A percentile compares a stretch with the other conserved stretches of the same genome.
Evolutionary conservation across 2,329 filamentous ascomycete genomes (phyloP).

Genomic region (Blastomyces emzantsi): DNA sequence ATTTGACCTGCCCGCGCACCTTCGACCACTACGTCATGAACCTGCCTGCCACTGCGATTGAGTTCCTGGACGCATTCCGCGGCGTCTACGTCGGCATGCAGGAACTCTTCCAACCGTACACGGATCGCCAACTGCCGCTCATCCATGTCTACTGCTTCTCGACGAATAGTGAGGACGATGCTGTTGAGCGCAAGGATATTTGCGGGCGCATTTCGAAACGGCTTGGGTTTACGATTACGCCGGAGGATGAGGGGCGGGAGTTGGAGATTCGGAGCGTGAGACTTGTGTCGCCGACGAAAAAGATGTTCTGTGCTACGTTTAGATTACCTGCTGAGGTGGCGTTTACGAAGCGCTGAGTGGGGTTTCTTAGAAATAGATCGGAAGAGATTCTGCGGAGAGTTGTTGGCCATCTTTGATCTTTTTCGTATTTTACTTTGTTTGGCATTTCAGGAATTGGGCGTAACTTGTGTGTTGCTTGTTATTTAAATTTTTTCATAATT

Average conservation of each 20-base stretch:
- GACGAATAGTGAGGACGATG: conserved; percentile 67
- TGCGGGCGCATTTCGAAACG: conserved; percentile 57
- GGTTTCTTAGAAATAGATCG: not conserved
- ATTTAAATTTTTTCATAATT: not conserved
- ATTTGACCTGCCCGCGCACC: conserved; percentile 48
- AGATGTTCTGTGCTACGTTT: conserved; percentile 95
- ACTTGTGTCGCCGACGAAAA: conserved; percentile 85
- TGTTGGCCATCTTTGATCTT: not conserved
- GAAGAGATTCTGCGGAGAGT: not conserved
- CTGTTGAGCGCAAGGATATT: conserved; percentile 50
- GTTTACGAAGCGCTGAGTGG: conserved; percentile 42
- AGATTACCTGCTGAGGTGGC: conserved; percentile 73
- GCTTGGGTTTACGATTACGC: conserved; percentile 50
- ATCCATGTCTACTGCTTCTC: conserved; percentile 95
- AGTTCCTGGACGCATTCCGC: conserved; percentile 68
- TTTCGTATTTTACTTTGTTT: not conserved
- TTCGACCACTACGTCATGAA: conserved; percentile 99
- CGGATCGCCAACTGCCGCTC: conserved; percentile 58
- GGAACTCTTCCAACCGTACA: conserved; percentile 54
- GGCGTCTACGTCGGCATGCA: conserved; percentile 71
- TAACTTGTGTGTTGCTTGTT: not conserved
- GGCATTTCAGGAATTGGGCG: not conserved
- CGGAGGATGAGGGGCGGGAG: conserved; percentile 51
- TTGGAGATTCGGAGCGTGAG: conserved; percentile 58
- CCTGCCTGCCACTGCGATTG: conserved; percentile 78